These are phyloP conservation scores for Paraphaeosphaeria minitans DNA, from an alignment of 2,329 filamentous ascomycete species.

Conservation along the genomic window DNA sequence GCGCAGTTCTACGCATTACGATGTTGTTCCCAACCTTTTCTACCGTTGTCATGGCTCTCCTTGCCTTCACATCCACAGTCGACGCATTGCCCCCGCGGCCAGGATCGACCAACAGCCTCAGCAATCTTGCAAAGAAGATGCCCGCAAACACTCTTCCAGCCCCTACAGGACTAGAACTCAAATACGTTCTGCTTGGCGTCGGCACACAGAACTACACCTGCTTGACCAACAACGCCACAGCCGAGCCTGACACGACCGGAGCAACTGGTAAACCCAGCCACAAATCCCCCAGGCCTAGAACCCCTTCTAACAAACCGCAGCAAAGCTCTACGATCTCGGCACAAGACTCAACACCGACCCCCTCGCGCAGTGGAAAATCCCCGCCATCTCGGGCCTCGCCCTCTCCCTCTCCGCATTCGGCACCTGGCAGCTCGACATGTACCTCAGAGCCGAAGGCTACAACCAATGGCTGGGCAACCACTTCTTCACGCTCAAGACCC, in stretches of 20 bases:
- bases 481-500: slow-evolving; percentile 64
- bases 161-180: slow-evolving; percentile 43
- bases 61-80: slow-evolving; percentile 25
- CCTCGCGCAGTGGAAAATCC: slow-evolving; percentile 39
- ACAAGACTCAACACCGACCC: slow-evolving; percentile 35
- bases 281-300: not conserved
- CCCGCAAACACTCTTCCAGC: slow-evolving; percentile 38
- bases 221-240: slow-evolving; percentile 27
- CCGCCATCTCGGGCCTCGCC: slow-evolving; percentile 39
- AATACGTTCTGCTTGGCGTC: slow-evolving; percentile 55
- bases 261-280: slow-evolving; percentile 33
- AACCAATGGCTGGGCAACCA: slow-evolving; percentile 64
- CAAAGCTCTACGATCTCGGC: slow-evolving; percentile 45
- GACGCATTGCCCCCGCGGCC: slow-evolving; percentile 22
- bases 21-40: slow-evolving; percentile 40
- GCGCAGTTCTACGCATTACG: slow-evolving; percentile 10
- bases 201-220: slow-evolving; percentile 62
- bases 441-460: slow-evolving; percentile 37
- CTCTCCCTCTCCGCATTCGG: slow-evolving; percentile 31
- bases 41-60: slow-evolving; percentile 27
- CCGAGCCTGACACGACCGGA: slow-evolving; percentile 38
- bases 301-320: slow-evolving; percentile 25
- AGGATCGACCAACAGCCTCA: slow-evolving; percentile 25
- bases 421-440: slow-evolving; percentile 28
- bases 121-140: slow-evolving; percentile 32